These are phyloP conservation scores for Cephaloascus fragrans DNA, from an alignment of 805 yeast genomes.

Conservation along the genomic window DNA sequence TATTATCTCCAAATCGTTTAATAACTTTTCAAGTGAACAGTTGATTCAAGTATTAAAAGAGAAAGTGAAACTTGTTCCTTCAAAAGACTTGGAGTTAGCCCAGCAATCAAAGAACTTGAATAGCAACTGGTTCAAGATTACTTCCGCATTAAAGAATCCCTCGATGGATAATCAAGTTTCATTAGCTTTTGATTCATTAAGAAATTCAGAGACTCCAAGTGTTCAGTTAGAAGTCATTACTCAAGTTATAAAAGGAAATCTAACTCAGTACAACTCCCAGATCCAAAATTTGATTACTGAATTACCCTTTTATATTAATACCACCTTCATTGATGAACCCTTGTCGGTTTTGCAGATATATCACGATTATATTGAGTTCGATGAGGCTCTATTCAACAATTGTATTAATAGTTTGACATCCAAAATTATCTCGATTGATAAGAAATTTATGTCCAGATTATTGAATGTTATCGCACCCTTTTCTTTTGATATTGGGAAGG, in stretches of 20 bases:
- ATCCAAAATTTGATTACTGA: constrained; percentile 21
- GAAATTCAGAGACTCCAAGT: constrained; percentile 9
- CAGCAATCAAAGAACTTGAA: too few species aligned
- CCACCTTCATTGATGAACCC: constrained; percentile 16
- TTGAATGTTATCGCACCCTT: constrained; percentile 2
- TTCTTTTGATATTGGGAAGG: constrained; percentile 9
- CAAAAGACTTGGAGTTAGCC: too few species aligned
- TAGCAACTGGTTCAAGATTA: not conserved
- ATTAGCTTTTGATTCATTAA: not conserved
- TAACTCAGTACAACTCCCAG: constrained; percentile 9
- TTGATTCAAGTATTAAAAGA: not conserved
- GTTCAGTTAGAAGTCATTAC: constrained; percentile 16
- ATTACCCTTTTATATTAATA: constrained; percentile 21
- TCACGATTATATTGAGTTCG: constrained; percentile 13
- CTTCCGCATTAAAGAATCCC: too few species aligned
- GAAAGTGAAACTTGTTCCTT: not conserved
- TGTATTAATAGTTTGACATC: constrained; percentile 21
- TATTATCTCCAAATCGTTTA: constrained; percentile 7
- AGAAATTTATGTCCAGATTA: constrained; percentile 1
- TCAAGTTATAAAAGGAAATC: constrained; percentile 12
- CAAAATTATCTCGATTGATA: constrained; percentile 15
- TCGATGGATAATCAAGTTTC: not conserved
- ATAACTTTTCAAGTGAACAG: constrained; percentile 5
- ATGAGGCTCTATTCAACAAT: constrained; percentile 11
- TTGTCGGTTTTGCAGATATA: constrained; percentile 19